These are phyloP conservation scores for Umbelopsis sp. DNA, from an alignment of 371 early-diverging fungal genomes.

Conservation along the genomic window DNA sequence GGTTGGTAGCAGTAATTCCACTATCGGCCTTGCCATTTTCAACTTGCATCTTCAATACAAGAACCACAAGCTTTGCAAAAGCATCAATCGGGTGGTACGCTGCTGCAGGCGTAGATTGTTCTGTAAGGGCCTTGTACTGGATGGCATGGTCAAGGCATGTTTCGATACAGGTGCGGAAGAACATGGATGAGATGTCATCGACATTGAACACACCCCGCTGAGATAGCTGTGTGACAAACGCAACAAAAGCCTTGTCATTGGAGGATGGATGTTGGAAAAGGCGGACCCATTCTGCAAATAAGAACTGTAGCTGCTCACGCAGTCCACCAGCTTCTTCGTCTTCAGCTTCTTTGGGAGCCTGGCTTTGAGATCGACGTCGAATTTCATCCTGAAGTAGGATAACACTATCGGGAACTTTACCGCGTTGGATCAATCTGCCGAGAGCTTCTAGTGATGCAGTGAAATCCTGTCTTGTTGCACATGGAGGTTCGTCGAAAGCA, in stretches of 20 bases:
- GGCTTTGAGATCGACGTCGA: slow-evolving; percentile 23
- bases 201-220: slow-evolving; percentile 79
- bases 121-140: slow-evolving; percentile 59
- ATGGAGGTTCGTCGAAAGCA: slow-evolving; percentile 61
- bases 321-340: slow-evolving; percentile 51
- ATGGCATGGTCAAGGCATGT: slow-evolving; percentile 76
- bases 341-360: slow-evolving; percentile 33
- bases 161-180: slow-evolving; percentile 90
- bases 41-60: slow-evolving; percentile 58
- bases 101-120: slow-evolving; percentile 44
- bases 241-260: slow-evolving; percentile 70
- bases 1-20: slow-evolving; percentile 52
- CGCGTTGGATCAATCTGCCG: slow-evolving; percentile 58
- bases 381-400: slow-evolving; percentile 49
- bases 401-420: slow-evolving; percentile 69
- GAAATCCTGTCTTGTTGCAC: slow-evolving; percentile 74
- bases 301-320: slow-evolving; percentile 68
- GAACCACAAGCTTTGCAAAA: slow-evolving; percentile 78
- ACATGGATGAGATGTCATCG: slow-evolving; percentile 78
- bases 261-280: slow-evolving; percentile 84
- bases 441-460: slow-evolving; percentile 74
- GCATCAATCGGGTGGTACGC: slow-evolving; percentile 85
- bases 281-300: slow-evolving; percentile 90
- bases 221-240: slow-evolving; percentile 73
- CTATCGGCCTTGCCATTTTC: slow-evolving; percentile 49